Percentiles rank a stretch among this genome's conserved stretches.
phyloP scores from a whole-genome alignment of 1,139 yeast species.

The Spencermartinsiella ligniputridi region DNA sequence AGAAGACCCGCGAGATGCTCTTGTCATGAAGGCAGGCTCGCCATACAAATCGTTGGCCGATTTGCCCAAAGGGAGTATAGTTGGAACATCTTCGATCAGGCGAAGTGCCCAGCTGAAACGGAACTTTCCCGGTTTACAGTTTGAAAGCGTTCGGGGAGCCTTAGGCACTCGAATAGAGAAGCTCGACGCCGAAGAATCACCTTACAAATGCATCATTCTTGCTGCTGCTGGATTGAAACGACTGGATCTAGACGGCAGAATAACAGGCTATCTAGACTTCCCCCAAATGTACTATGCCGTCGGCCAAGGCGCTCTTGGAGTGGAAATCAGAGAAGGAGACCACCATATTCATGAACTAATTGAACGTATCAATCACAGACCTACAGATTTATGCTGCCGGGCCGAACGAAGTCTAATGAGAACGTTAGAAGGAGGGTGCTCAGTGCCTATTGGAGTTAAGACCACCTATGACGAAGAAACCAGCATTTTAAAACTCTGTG shows the following conservation, averaged over 20 bases:
- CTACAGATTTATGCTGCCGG: slow-evolving; percentile 71
- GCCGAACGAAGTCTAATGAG: slow-evolving; percentile 90
- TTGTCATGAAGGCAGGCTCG: slow-evolving; percentile 71
- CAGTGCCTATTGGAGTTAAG: slow-evolving; percentile 92
- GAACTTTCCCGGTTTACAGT: slow-evolving; percentile 51
- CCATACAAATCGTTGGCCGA: slow-evolving; percentile 61
- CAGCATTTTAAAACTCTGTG: slow-evolving; percentile 46
- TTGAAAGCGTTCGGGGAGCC: slow-evolving; percentile 86
- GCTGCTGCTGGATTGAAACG: slow-evolving; percentile 92
- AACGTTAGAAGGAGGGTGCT: slow-evolving; percentile 93
- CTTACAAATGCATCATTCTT: slow-evolving; percentile 70
- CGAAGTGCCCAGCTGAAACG: slow-evolving; percentile 76
- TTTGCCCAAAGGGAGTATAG: slow-evolving; percentile 78
- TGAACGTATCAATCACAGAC: slow-evolving; percentile 57
- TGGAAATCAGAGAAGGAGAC: slow-evolving; percentile 79
- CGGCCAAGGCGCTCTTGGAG: slow-evolving; percentile 96
- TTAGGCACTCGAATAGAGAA: slow-evolving; percentile 76
- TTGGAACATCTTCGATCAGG: slow-evolving; percentile 92
- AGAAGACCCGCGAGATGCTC: slow-evolving; percentile 90
- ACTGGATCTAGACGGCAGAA: slow-evolving; percentile 64
- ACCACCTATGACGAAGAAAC: slow-evolving; percentile 49
- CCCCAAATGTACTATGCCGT: slow-evolving; percentile 94
- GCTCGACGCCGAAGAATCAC: slow-evolving; percentile 65
- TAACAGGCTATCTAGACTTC: slow-evolving; percentile 57
- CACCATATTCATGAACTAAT: slow-evolving; percentile 52